These are phyloP conservation scores for Cryptococcus hybrid DNA, from an alignment of 1,284 basidiomycete species.

Conservation along the genomic window DNA sequence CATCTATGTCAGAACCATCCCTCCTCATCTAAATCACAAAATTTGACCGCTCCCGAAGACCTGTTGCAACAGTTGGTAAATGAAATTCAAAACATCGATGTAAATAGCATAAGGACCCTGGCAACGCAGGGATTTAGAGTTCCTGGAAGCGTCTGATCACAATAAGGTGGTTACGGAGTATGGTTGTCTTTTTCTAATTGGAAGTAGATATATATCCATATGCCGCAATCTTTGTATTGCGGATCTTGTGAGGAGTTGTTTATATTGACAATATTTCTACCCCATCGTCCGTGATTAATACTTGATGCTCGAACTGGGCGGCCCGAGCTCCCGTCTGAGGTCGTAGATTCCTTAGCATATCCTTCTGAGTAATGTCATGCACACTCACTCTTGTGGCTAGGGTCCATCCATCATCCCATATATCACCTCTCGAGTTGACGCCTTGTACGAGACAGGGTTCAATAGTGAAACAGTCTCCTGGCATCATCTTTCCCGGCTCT, in stretches of 20 bases:
- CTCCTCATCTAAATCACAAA: conserved; percentile 1
- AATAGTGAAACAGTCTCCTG: conserved; percentile 85
- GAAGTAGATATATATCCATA: background rate
- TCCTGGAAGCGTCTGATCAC: conserved; percentile 23
- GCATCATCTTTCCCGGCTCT: conserved; percentile 71
- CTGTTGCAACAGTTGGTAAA: conserved; percentile 21
- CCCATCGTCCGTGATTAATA: conserved; percentile 73
- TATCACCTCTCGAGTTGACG: conserved; percentile 61
- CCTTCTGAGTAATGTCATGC: background rate
- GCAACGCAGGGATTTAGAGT: conserved; percentile 31
- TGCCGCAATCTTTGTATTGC: too few species aligned
- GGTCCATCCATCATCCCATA: conserved; percentile 88
- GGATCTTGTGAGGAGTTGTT: background rate
- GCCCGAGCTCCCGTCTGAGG: conserved; percentile 60
- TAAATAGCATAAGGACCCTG: conserved; percentile 18
- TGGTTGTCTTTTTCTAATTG: background rate
- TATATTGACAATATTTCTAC: conserved; percentile 61
- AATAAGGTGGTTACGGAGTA: conserved; percentile 8
- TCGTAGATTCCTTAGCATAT: background rate
- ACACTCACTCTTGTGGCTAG: conserved; percentile 68
- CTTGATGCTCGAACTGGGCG: conserved; percentile 83
- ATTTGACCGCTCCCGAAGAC: conserved; percentile 6
- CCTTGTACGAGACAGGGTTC: conserved; percentile 82
- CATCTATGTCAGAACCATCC: conserved; percentile 49
- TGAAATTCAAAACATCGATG: conserved; percentile 13